Evolutionary conservation across 371 early-diverging fungal species (phyloP).

Genomic region (Funneliformis caledonium): DNA sequence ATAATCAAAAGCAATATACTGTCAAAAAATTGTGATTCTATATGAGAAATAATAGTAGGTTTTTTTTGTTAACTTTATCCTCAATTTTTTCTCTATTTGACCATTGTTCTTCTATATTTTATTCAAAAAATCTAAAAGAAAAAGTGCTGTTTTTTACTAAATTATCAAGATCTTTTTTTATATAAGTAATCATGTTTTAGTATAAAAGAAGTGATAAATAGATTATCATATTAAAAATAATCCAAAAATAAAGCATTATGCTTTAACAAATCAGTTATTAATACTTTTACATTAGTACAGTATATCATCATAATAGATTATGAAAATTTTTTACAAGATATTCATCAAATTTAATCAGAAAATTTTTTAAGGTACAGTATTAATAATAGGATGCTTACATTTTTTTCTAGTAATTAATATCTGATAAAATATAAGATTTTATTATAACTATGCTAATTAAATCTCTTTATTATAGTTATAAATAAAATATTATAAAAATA

Average conservation of each 20-base stretch:
- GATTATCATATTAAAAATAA: neutral
- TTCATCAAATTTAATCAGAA: slow-evolving; percentile 17
- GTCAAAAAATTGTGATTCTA: neutral
- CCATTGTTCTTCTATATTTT: neutral
- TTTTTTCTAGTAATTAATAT: slow-evolving; percentile 4
- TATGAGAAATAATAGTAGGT: neutral
- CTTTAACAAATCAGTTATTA: neutral
- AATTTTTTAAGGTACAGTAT: neutral
- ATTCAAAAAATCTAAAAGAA: slow-evolving; percentile 14
- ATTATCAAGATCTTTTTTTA: slow-evolving; percentile 19
- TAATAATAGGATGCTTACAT: slow-evolving; percentile 3
- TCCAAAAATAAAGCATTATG: neutral
- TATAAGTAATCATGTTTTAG: neutral
- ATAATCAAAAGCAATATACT: neutral
- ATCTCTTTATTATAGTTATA: neutral
- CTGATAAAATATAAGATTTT: slow-evolving; percentile 16
- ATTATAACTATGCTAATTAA: slow-evolving; percentile 7
- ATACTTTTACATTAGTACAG: neutral
- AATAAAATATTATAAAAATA: neutral
- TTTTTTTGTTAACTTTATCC: neutral
- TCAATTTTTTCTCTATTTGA: neutral
- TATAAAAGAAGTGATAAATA: neutral
- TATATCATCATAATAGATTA: neutral
- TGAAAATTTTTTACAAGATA: slow-evolving; percentile 28
- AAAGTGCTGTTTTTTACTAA: neutral